phyloP scores from a whole-genome alignment of 2,329 filamentous ascomycete genomes.

The Colletotrichum melonis region DNA sequence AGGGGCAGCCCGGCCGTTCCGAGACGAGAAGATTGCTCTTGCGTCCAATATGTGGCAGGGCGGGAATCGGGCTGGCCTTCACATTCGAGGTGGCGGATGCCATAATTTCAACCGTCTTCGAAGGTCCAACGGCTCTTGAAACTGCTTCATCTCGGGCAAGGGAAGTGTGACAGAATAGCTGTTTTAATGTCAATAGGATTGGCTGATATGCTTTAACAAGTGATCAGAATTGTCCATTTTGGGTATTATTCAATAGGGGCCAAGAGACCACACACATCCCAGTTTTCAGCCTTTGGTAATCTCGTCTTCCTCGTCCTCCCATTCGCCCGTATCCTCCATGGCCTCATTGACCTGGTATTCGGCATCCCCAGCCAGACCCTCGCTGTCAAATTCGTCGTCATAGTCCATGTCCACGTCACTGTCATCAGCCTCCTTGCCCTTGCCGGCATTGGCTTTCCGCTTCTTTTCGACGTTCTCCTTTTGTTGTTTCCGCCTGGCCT shows the following conservation, averaged over 20 bases:
- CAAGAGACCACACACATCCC: not conserved
- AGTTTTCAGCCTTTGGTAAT: conserved; percentile 43
- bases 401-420: conserved; percentile 55
- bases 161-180: not conserved
- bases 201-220: not conserved
- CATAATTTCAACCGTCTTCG: not conserved
- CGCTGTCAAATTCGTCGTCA: conserved; percentile 63
- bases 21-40: not conserved
- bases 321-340: conserved; percentile 62
- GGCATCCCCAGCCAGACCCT: conserved; percentile 60
- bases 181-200: not conserved
- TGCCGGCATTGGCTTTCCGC: conserved; percentile 63
- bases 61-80: not conserved
- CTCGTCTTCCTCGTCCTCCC: conserved; percentile 63
- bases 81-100: not conserved
- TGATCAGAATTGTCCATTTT: not conserved
- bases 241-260: conserved; percentile 24
- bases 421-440: conserved; percentile 47
- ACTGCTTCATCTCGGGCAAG: not conserved
- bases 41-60: not conserved
- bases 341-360: conserved; percentile 61
- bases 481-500: conserved; percentile 82
- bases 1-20: not conserved
- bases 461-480: conserved; percentile 93
- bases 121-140: not conserved